A percentile compares a stretch with the other conserved stretches of the same genome.
These are phyloP conservation scores for Stephania cephalantha DNA, from an alignment of 164 flowering plant genomes.

Conservation along the genomic window DNA sequence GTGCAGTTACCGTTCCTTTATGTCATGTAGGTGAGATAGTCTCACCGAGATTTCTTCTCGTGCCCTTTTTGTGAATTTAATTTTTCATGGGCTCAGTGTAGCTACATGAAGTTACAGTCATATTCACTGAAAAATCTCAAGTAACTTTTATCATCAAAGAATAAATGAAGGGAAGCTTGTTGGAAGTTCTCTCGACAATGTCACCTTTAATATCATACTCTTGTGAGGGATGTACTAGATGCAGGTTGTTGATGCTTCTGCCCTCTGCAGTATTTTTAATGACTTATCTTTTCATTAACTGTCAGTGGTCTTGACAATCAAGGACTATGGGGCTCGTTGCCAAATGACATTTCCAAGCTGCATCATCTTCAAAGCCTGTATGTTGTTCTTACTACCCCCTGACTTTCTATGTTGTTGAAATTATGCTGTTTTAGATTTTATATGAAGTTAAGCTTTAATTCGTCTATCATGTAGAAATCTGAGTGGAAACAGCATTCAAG, in stretches of 20 bases:
- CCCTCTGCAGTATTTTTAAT: not conserved
- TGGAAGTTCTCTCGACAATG: not conserved
- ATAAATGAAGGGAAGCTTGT: not conserved
- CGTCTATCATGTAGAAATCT: constrained; percentile 46
- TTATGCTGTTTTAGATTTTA: not conserved
- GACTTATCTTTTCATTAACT: too few species aligned
- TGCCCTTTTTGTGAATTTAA: too few species aligned
- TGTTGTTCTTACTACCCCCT: constrained; percentile 17
- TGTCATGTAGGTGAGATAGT: not conserved
- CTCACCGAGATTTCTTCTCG: not conserved
- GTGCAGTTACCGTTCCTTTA: too few species aligned
- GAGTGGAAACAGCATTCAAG: constrained; percentile 81
- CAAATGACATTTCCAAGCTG: constrained; percentile 62
- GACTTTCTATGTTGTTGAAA: constrained; percentile 4
- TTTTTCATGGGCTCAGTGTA: not conserved
- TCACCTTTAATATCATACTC: not conserved
- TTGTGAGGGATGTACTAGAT: not conserved
- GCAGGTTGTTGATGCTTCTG: not conserved
- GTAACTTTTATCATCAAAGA: not conserved
- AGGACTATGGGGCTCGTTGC: constrained; percentile 83
- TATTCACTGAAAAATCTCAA: not conserved
- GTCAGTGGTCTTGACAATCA: constrained; percentile 92
- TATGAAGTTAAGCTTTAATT: not conserved
- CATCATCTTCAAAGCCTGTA: constrained; percentile 81
- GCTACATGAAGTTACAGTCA: not conserved